Evolutionary conservation across 208 protist genomes (phyloP).

Genomic region (Sergeia podlipaevii): DNA sequence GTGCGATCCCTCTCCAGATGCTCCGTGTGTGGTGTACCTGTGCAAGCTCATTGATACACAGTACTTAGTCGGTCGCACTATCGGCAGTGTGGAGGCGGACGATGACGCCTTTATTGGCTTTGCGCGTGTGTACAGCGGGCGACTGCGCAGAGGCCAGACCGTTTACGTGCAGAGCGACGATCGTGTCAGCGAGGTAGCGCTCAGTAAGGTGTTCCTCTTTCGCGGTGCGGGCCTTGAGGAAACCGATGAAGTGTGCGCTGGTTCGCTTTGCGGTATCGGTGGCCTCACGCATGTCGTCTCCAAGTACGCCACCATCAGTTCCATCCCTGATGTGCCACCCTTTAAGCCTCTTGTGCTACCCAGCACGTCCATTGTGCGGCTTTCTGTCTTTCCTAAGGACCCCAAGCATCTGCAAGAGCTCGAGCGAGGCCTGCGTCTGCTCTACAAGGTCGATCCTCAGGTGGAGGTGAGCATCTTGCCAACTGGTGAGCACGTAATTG

Average conservation of each 20-base stretch:
- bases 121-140: constrained; percentile 95
- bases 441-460: constrained; percentile 96
- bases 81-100: constrained; percentile 31
- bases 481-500: constrained; percentile 96
- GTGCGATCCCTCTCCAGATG: constrained; percentile 54
- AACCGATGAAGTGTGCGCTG: constrained; percentile 70
- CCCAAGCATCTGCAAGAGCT: constrained; percentile 62
- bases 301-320: constrained; percentile 94
- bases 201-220: constrained; percentile 85
- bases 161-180: constrained; percentile 87
- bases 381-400: constrained; percentile 93
- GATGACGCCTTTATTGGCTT: constrained; percentile 95
- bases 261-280: constrained; percentile 92
- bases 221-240: constrained; percentile 94
- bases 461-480: constrained; percentile 92
- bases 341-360: constrained; percentile 84
- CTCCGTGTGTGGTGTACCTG: constrained; percentile 79
- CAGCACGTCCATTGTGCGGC: constrained; percentile 95
- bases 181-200: constrained; percentile 35
- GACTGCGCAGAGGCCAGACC: constrained; percentile 81
- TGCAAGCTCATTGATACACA: constrained; percentile 87
- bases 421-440: constrained; percentile 85
- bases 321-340: constrained; percentile 55
- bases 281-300: constrained; percentile 90
- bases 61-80: constrained; percentile 64